These are phyloP conservation scores for Trichoderma sp. DNA, from an alignment of 2,329 filamentous ascomycete genomes.

Conservation along the genomic window DNA sequence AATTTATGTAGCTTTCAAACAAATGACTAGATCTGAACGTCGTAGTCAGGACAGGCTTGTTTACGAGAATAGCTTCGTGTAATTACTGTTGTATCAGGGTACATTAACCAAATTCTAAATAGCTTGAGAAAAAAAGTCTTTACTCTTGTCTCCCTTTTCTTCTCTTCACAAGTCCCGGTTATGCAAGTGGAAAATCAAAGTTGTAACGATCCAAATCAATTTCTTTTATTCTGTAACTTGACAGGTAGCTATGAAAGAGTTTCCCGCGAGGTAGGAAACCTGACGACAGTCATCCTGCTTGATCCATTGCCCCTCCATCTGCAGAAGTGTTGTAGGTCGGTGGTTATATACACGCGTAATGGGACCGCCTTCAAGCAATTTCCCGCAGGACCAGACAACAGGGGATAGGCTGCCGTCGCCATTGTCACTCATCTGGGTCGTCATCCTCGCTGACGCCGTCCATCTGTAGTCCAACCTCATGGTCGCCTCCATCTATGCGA, in stretches of 20 bases:
- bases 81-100: neutral
- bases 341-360: neutral
- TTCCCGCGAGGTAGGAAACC: constrained; percentile 41
- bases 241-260: constrained; percentile 20
- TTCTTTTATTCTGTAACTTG: constrained; percentile 15
- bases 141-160: neutral
- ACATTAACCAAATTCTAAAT: neutral
- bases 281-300: constrained; percentile 62
- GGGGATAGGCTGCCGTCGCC: constrained; percentile 64
- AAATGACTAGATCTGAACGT: neutral
- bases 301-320: constrained; percentile 59
- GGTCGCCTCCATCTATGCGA: constrained; percentile 30
- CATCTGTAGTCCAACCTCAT: constrained; percentile 40
- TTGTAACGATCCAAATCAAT: constrained; percentile 20
- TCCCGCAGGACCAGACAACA: constrained; percentile 59
- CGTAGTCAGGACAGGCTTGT: constrained; percentile 9
- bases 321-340: constrained; percentile 28
- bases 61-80: constrained; percentile 3
- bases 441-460: constrained; percentile 59
- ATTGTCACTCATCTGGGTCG: constrained; percentile 61
- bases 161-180: neutral
- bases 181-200: neutral
- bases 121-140: neutral
- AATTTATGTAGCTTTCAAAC: constrained; percentile 5
- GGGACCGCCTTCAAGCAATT: constrained; percentile 23